A percentile compares a stretch with the other conserved stretches of the same genome.
Evolutionary conservation across 1,139 yeast genomes (phyloP).

Genomic region (Yamadazyma triangularis): DNA sequence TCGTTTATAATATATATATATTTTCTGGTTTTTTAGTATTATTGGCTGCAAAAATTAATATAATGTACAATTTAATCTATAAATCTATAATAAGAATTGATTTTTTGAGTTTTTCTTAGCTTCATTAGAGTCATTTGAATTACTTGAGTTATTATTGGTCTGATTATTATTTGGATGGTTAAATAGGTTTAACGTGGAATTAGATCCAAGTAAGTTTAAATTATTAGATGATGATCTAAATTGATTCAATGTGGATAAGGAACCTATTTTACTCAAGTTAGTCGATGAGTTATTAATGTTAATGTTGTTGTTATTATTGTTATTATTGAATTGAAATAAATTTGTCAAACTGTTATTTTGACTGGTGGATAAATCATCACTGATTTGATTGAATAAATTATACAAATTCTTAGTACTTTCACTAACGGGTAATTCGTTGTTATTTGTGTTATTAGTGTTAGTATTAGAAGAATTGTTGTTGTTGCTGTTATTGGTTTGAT

Average conservation of each 20-base stretch:
- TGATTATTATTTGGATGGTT: conserved; percentile 1
- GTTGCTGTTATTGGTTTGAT: too few relatives aligned
- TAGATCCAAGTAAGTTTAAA: conserved; percentile 10
- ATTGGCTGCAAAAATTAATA: too few relatives aligned
- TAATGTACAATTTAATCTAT: too few relatives aligned
- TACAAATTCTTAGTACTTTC: conserved; percentile 25
- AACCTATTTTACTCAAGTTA: conserved; percentile 11
- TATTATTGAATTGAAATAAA: conserved; percentile 20
- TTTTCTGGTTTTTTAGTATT: too few relatives aligned
- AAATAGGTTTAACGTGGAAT: conserved; percentile 12
- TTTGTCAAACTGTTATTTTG: conserved; percentile 24
- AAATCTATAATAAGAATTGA: conserved; percentile 9
- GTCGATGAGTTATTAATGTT: conserved; percentile 4
- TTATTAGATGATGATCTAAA: conserved; percentile 7
- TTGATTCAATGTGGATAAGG: conserved; percentile 10
- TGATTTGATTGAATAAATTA: conserved; percentile 26
- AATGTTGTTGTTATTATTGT: conserved; percentile 3
- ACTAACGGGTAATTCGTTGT: conserved; percentile 12
- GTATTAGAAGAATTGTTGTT: too few relatives aligned
- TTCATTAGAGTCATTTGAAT: conserved; percentile 1
- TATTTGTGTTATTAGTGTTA: not conserved
- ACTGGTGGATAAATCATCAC: conserved; percentile 20
- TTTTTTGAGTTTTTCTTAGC: conserved; percentile 8
- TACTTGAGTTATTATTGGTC: not conserved
- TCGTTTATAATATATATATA: too few relatives aligned